phyloP scores from a whole-genome alignment of 257 asterid genomes.

The Capsicum pubescens region DNA sequence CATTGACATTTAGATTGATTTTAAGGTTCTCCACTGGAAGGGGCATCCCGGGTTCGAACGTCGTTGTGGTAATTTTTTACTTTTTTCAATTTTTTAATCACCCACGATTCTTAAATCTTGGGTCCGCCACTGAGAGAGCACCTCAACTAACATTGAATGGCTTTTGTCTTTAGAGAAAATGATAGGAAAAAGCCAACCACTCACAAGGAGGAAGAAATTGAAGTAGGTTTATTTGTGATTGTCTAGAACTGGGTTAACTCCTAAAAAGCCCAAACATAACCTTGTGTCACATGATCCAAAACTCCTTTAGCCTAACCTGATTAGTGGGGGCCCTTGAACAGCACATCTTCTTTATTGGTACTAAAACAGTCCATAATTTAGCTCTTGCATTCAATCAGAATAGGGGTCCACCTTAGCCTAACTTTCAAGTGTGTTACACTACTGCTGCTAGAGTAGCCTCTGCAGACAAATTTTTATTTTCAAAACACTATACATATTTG shows the following conservation, averaged over 20 bases:
- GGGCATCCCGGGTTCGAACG: no score
- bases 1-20: no score
- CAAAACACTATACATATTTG: neutral
- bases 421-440: neutral
- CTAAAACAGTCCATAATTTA: neutral
- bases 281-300: slow-evolving; percentile 28
- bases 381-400: slow-evolving; percentile 9
- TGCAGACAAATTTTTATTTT: neutral
- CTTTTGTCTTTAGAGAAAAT: neutral
- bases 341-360: neutral
- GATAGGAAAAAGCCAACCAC: neutral
- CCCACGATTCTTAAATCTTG: no score
- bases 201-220: neutral
- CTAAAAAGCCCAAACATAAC: slow-evolving; percentile 39
- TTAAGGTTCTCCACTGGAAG: no score
- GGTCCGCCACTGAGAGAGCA: neutral
- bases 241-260: slow-evolving; percentile 14
- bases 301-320: neutral
- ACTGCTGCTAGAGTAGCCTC: neutral
- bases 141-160: no score
- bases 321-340: neutral
- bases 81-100: no score
- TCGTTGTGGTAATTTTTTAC: no score
- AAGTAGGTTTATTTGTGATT: neutral
- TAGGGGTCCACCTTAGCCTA: slow-evolving; percentile 12